These are phyloP conservation scores for Puccinia brachypodii DNA, from an alignment of 1,284 basidiomycete species.

Conservation along the genomic window DNA sequence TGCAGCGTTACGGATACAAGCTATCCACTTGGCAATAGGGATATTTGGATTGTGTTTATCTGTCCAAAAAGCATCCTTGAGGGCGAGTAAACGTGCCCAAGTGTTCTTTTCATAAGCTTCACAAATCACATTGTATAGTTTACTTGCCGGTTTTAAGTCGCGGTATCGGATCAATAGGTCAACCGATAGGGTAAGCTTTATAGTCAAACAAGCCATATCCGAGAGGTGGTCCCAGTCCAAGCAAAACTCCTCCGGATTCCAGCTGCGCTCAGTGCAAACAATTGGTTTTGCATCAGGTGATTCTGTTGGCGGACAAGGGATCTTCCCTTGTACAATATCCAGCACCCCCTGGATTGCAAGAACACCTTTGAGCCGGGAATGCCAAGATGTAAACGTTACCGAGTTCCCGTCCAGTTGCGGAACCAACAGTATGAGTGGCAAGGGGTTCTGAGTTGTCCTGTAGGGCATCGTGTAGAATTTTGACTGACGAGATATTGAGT, in stretches of 20 bases:
- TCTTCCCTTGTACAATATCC: background rate
- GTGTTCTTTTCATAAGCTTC: background rate
- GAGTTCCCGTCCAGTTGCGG: background rate
- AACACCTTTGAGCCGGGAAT: background rate
- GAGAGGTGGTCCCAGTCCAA: background rate
- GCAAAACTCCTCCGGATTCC: background rate
- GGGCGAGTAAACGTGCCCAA: background rate
- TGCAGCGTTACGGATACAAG: background rate
- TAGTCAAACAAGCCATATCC: background rate
- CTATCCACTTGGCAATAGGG: background rate
- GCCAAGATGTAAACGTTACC: background rate
- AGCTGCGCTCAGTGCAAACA: background rate
- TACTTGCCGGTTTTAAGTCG: background rate
- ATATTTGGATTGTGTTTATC: background rate
- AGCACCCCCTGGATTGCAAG: background rate
- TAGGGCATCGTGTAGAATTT: too few species aligned
- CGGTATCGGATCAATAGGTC: background rate
- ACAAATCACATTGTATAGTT: background rate
- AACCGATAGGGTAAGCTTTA: background rate
- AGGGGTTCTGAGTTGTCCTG: background rate
- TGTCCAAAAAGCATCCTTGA: background rate
- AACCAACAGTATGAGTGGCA: background rate
- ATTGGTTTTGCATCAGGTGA: background rate
- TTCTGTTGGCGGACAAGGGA: background rate
- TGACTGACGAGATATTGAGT: too few species aligned